These are phyloP conservation scores for Annulohypoxylon stygium DNA, from an alignment of 495 filamentous ascomycete genomes.

Conservation along the genomic window DNA sequence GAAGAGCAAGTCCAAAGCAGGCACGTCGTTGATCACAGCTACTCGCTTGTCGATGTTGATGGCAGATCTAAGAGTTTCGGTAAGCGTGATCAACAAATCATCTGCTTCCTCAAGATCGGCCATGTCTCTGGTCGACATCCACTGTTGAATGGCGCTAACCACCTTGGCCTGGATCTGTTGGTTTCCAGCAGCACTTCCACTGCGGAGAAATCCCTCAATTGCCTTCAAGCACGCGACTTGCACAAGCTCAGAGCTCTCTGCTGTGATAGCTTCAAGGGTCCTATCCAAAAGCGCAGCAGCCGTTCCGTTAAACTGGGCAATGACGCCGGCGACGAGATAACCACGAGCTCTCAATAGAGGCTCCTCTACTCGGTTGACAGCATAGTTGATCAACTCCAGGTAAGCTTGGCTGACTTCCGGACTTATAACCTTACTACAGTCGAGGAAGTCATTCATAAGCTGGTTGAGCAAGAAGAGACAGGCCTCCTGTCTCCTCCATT, in stretches of 20 bases:
- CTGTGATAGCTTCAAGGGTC: slow-evolving; percentile 78
- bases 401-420: slow-evolving; percentile 76
- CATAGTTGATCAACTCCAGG: slow-evolving; percentile 80
- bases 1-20: slow-evolving; percentile 87
- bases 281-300: slow-evolving; percentile 72
- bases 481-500: slow-evolving; percentile 80
- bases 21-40: slow-evolving; percentile 72
- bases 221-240: slow-evolving; percentile 92
- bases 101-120: slow-evolving; percentile 86
- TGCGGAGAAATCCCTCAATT: slow-evolving; percentile 82
- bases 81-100: slow-evolving; percentile 89
- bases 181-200: slow-evolving; percentile 57
- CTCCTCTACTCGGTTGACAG: slow-evolving; percentile 72
- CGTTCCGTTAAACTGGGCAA: slow-evolving; percentile 70
- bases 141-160: slow-evolving; percentile 80
- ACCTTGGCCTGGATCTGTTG: slow-evolving; percentile 77
- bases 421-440: slow-evolving; percentile 75
- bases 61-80: slow-evolving; percentile 86
- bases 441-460: slow-evolving; percentile 82
- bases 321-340: slow-evolving; percentile 81
- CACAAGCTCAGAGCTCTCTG: slow-evolving; percentile 85
- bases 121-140: slow-evolving; percentile 81
- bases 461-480: slow-evolving; percentile 84
- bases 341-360: slow-evolving; percentile 84
- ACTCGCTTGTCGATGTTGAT: slow-evolving; percentile 81